Conservation (phyloP, 2,329 filamentous ascomycete species). For the Myriosclerotinia duriaeana region DNA sequence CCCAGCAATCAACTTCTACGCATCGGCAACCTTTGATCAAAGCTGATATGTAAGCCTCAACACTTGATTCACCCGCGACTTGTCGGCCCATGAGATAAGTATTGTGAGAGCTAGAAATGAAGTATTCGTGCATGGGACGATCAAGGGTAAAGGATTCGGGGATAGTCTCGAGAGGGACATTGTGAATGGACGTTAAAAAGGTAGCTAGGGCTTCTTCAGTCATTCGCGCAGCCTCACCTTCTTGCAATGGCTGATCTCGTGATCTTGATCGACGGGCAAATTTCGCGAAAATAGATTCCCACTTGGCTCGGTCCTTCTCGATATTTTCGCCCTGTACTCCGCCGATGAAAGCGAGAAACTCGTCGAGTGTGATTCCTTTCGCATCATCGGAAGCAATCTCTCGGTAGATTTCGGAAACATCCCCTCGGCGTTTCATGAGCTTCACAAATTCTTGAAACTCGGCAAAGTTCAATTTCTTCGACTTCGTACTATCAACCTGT, state of each 20-base stretch:
- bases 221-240: slow-evolving; percentile 60
- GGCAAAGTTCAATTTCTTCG: slow-evolving; percentile 68
- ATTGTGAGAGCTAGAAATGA: slow-evolving; percentile 97
- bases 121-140: slow-evolving; percentile 91
- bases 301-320: slow-evolving; percentile 61
- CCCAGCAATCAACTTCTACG: slow-evolving; percentile 98
- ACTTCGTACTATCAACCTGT: slow-evolving; percentile 64
- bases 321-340: slow-evolving; percentile 75
- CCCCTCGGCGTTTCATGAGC: slow-evolving; percentile 78
- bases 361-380: slow-evolving; percentile 64
- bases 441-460: slow-evolving; percentile 84
- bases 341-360: slow-evolving; percentile 75
- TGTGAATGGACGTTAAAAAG: slow-evolving; percentile 73
- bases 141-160: slow-evolving; percentile 67
- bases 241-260: slow-evolving; percentile 45
- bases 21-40: slow-evolving; percentile 88
- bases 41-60: slow-evolving; percentile 90
- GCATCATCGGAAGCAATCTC: slow-evolving; percentile 58
- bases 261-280: slow-evolving; percentile 61
- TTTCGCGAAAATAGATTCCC: slow-evolving; percentile 71
- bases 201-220: slow-evolving; percentile 74
- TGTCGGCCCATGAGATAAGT: slow-evolving; percentile 93
- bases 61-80: slow-evolving; percentile 83
- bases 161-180: slow-evolving; percentile 63
- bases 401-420: slow-evolving; percentile 74